A percentile compares a stretch with the other conserved stretches of the same genome.
phyloP scores from a whole-genome alignment of 148 eudicot species.

The Fagopyrum esculentum region DNA sequence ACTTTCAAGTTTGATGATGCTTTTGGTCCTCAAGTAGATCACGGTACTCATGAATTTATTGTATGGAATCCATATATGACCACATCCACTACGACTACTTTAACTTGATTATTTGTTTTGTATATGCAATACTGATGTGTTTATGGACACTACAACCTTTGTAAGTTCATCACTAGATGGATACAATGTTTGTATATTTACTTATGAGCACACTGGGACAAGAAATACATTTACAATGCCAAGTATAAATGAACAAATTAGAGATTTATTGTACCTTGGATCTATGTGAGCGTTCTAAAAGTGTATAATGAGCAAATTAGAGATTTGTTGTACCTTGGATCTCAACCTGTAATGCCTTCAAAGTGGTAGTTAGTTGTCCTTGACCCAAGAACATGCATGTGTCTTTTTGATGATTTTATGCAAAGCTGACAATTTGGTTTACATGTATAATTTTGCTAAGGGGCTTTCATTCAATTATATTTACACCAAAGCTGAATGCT shows the following conservation, averaged over 20 bases:
- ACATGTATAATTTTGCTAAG: no score
- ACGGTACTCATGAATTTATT: constrained; percentile 43
- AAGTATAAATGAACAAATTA: constrained; percentile 60
- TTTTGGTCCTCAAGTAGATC: constrained; percentile 73
- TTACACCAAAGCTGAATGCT: no score
- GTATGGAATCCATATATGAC: background rate
- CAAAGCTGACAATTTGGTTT: background rate
- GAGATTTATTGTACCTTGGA: constrained; percentile 25
- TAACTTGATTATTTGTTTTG: background rate
- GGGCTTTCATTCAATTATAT: no score
- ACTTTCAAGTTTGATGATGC: constrained; percentile 85
- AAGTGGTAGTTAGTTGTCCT: constrained; percentile 46
- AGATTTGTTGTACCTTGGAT: constrained; percentile 57
- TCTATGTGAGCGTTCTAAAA: constrained; percentile 71
- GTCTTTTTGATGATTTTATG: background rate
- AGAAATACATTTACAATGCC: constrained; percentile 98
- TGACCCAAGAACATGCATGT: background rate
- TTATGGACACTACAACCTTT: constrained; percentile 82
- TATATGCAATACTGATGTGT: constrained; percentile 48
- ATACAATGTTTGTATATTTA: constrained; percentile 91
- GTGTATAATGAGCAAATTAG: constrained; percentile 96
- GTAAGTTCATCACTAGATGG: constrained; percentile 92
- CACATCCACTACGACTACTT: background rate
- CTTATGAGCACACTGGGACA: constrained; percentile 96
- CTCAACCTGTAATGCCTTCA: constrained; percentile 51